Base-by-base conservation (phyloP, 2,329 filamentous ascomycete genomes). In the Diaporthe ampelina region DNA sequence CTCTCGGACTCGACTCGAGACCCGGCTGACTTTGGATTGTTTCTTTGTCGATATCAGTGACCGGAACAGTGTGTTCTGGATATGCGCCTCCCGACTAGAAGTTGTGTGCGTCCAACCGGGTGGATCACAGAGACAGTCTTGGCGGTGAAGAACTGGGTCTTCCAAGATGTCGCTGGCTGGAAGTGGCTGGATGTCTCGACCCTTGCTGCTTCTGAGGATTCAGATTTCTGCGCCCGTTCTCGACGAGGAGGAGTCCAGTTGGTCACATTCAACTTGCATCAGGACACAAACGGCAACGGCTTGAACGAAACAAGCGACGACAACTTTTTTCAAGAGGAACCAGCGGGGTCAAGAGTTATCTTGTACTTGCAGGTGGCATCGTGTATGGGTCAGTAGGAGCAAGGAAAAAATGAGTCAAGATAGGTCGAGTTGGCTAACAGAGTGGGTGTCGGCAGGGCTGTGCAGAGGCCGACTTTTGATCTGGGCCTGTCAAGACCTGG, bases 401-500 rank as follows among this genome's bases (percentile, higher is more conserved):
- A 65, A 6, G 40, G 63, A 54, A 68, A 40, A 68, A 54, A 50
- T 37, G 63, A 40, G 63, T 32, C 63, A 65, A 65, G 61, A 26
- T 50, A 65, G 61, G 61, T 50, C 61, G 13, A 50, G 63, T 54
- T 11, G 9, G 48, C 32, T 50, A 24, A 15, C 15, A 15, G 21
- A 26, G 63, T 68, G 63, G 63, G 19, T 68, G 32, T 35, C 11
- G n/a, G 37, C 48, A 68, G 63, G 63, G 63, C 63, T 68, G 63
- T 68, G 63, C 63, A 68, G 11, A 40, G 63, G 63, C 63, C 48
- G 29, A 68, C 45, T 54, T 68, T 54, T 68, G 63, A 40, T 50
- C 48, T 26, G 63, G 63, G 48, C 63, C 63, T 68, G 63, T 68
- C 32, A 40, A 40, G 63, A 54, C 40, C 63, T 7, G 63, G 63